Conservation (phyloP, 257 asterid species). For the Ballota nigra region DNA sequence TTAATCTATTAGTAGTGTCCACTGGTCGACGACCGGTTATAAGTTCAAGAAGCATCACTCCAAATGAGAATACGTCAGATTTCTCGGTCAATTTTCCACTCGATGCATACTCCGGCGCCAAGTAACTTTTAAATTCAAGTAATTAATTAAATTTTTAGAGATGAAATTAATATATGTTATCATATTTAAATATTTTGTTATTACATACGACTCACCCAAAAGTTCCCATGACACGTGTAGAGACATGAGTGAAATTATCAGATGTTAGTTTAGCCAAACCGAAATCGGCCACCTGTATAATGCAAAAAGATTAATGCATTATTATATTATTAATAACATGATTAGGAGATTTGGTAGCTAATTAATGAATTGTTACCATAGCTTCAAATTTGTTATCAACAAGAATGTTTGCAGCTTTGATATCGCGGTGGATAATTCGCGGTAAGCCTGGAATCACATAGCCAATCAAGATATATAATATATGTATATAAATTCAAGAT, state of each 20-base stretch:
- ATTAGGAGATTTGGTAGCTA: not conserved
- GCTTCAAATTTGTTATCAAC: conserved; percentile 59
- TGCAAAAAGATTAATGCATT: not conserved
- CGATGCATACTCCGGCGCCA: conserved; percentile 96
- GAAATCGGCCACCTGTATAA: conserved; percentile 84
- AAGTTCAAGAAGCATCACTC: conserved; percentile 89
- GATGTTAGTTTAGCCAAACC: conserved; percentile 94
- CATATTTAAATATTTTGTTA: not conserved
- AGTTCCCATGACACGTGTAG: conserved; percentile 99
- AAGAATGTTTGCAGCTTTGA: conserved; percentile 62
- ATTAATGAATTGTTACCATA: conserved; percentile 33
- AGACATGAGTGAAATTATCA: conserved; percentile 81
- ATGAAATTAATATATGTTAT: no score
- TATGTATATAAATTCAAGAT: not conserved
- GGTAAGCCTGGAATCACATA: conserved; percentile 42
- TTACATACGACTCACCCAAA: conserved; percentile 52
- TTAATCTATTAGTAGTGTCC: conserved; percentile 48
- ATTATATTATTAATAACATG: no score
- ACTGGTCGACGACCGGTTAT: conserved; percentile 81
- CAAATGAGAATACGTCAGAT: conserved; percentile 90
- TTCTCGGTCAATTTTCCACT: conserved; percentile 84
- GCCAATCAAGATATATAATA: not conserved
- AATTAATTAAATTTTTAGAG: no score
- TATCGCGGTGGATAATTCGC: conserved; percentile 59
- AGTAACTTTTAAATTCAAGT: conserved; percentile 41